Conservation (phyloP, 2,329 filamentous ascomycete species). For the Biscogniauxia mediterranea region DNA sequence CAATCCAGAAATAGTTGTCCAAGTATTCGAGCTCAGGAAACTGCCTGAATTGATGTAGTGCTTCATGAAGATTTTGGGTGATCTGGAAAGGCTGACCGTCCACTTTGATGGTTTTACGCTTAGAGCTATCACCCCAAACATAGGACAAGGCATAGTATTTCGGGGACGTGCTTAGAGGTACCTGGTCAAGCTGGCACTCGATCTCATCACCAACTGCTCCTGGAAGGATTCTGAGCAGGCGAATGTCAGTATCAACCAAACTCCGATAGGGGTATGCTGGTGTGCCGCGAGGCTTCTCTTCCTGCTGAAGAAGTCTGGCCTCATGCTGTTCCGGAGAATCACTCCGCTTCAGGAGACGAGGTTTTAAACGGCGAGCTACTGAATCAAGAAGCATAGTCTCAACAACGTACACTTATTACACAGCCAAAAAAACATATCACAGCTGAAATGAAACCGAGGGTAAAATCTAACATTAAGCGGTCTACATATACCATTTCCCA, state of each 20-base stretch:
- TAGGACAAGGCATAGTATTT: slow-evolving; percentile 13
- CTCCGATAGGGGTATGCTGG: slow-evolving; percentile 7
- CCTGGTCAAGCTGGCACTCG: slow-evolving; percentile 3
- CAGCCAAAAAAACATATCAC: no score
- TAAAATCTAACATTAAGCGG: no score
- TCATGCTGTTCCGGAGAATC: background rate
- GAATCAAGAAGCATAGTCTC: no score
- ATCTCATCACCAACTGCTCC: background rate
- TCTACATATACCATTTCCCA: no score
- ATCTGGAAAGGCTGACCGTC: slow-evolving; percentile 9
- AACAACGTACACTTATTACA: no score
- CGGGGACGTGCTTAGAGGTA: background rate
- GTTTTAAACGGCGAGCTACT: no score
- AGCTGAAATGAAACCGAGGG: no score
- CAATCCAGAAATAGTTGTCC: slow-evolving; percentile 17
- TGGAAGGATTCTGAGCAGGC: slow-evolving; percentile 5
- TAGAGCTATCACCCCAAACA: slow-evolving; percentile 13
- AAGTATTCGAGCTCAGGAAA: slow-evolving; percentile 1
- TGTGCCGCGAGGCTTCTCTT: background rate
- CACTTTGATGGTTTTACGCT: slow-evolving; percentile 7
- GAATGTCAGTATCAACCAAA: slow-evolving; percentile 2
- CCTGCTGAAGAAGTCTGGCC: no score
- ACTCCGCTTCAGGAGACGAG: background rate
- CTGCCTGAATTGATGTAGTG: slow-evolving; percentile 12
- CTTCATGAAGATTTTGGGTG: slow-evolving; percentile 9